Base-by-base conservation (phyloP, 2,329 filamentous ascomycete species). In the Aspergillus carbonarius region DNA sequence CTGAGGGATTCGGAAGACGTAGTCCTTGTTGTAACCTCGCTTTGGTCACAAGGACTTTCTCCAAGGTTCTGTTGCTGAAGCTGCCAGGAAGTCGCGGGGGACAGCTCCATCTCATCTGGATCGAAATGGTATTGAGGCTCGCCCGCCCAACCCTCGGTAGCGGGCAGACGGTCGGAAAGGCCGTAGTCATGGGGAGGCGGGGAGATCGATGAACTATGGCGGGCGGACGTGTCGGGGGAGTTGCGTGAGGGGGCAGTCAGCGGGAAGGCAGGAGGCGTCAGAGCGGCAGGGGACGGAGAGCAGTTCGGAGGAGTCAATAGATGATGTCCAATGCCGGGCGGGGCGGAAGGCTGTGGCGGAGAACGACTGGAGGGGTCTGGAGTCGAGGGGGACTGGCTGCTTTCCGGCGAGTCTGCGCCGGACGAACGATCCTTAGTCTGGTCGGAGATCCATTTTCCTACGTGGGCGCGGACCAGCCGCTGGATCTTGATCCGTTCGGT, bases 381-480 rank as follows among this genome's bases (percentile, higher is more conserved):
- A 35, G 20, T 37, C 46, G 46, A 42, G 10, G 46, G 48, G 17
- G 42, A 18, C 35, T 56, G 46, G 7, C 9, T 58, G 20, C 18
- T 40, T 6, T 60, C 57, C 25, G 61, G 57, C 6, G 55, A 35
- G 20, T 61, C 60, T 10, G 55, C 42, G 42, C 49, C 63, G 8
- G 57, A 47, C 10, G 63, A 59, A 49, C 69, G 69, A 30, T 71
- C 70, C 59, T 69, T 73, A 32, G 70, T 72, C 54, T 74, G 71
- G 18, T 70, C 68, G 53, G 71, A 74, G 47, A 73, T 73, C 71
- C 70, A 73, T 62, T 67, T 65, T n/a, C 71, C 71, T 12, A 74
- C 71, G 55, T 74, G 71, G 7, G 71, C 70, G 47, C 71, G 68
- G n/a, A 74, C 71, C 46, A 69, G 39, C 13, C 67, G 68, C 48